Evolutionary conservation across 225 moss, liverwort and hornwort species (phyloP), one percentile per base, ranked within the genome.

Genomic region (Anthoceros angustus): DNA sequence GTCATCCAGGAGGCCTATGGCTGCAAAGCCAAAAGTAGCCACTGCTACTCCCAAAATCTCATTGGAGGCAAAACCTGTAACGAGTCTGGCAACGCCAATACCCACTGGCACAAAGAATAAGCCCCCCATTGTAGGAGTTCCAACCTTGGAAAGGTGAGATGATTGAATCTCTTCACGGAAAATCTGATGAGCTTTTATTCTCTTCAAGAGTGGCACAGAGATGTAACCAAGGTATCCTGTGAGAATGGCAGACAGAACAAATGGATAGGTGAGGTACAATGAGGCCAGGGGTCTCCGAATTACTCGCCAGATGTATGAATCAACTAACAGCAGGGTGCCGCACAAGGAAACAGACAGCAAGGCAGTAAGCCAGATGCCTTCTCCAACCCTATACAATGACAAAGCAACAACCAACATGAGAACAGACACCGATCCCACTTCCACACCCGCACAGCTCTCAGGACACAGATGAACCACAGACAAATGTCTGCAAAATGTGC

Each of bases 51-150:
- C 88, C 85, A 77, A 79, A 0, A 98, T 75, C 74, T 98, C 92
- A 41, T 62, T 32, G 42, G 89, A 74, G 64, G 70, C 80, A 62
- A 63, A 81, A 9, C 85, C 82, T 50, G 82, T 86, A 42, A 76
- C 83, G 46, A 87, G 18, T 63, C 80, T 78, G 66, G 89, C 87
- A 68, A 84, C 80, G 63, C 73, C 86, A 65, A 98, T 71, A 77
- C 92, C 98, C 32, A 86, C 66, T 14, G 87, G 86, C 62, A 98
- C 62, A 71, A 98, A 86, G 73, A 86, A 92, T 70, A 98, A 62
- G 7, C 98, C 98, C 23, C 98, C 98, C 86, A 92, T 86, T 38
- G 86, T 92, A 39, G 98, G 89, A 46, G 92, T 98, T 49, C 98
- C 92, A 61, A 66, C 68, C 77, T 98, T 98, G 14, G 75, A 62